Base-by-base conservation (phyloP, 2,329 filamentous ascomycete species). In the Penicillium sclerotiorum region DNA sequence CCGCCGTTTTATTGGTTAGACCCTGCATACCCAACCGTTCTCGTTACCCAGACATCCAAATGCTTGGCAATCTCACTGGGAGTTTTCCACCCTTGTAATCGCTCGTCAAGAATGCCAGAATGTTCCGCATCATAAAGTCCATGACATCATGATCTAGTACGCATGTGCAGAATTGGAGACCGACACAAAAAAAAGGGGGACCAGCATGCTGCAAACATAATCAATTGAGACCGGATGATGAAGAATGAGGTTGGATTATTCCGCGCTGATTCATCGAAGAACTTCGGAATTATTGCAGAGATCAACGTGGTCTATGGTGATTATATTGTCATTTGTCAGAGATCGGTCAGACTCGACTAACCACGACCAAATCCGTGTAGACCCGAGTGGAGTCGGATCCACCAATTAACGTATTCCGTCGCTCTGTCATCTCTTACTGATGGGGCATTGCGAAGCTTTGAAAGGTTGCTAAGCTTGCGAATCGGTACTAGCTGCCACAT, bases 271-370 rank as follows among this genome's bases (percentile, higher is more conserved):
- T 28, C 9, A 28, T 13, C 25, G 9, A 8, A 28, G 9, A 28
- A 28, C 9, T 28, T 13, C 25, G 6, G 25, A 28, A 28, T 3
- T 13, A 28, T 28, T 13, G 9, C n/a, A n/a, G n/a, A n/a, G n/a
- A n/a, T 28, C 13, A 9, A 28, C 9, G 25, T 13, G 9, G 9
- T 13, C 25, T 9, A 28, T 9, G 13, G 25, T 45, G 32, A 36
- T 39, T 35, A 33, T 39, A 17, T 12, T 36, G 32, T 8, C 17
- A 46, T 70, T 70, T 69, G 66, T 67, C 66, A 69, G 58, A 54
- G 27, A 58, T 69, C 62, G 45, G 64, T 70, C 60, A 70, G 65
- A 66, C 56, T 61, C 49, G 40, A 55, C 59, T 57, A 64, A 64
- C 38, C 37, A 18, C 15, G 17, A n/a, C n/a, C 18, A 40, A 48